Conservation (phyloP, 768 basidiomycete species). For the Bullera alba region DNA sequence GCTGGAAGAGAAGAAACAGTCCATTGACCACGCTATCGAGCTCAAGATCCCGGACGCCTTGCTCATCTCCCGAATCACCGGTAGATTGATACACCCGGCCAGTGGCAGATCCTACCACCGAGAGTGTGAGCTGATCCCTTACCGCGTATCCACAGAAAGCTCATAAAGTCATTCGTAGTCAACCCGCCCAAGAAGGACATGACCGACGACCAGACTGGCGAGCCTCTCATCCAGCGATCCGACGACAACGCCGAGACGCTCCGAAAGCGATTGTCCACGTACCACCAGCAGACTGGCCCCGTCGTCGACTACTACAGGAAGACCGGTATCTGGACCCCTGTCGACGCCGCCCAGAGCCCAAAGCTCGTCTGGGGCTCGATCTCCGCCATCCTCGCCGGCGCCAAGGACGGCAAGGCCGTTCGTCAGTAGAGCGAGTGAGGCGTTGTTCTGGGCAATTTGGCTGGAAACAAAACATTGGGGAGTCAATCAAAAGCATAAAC, state of each 20-base stretch:
- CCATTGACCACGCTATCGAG: conserved; percentile 77
- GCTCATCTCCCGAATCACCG: conserved; percentile 95
- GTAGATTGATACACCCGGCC: conserved; percentile 81
- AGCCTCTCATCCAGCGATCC: conserved; percentile 91
- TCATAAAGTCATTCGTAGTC: conserved; percentile 12
- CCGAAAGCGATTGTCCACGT: conserved; percentile 76
- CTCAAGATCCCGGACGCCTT: conserved; percentile 88
- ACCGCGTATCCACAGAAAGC: too few relatives aligned
- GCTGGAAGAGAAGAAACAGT: conserved; percentile 74
- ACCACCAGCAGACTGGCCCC: conserved; percentile 88
- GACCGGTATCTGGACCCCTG: conserved; percentile 78
- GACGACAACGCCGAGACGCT: conserved; percentile 97
- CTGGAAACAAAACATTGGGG: too few relatives aligned
- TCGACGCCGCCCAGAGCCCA: conserved; percentile 93
- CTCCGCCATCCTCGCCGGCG: conserved; percentile 25
- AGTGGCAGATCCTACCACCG: conserved; percentile 90
- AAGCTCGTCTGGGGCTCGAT: conserved; percentile 68
- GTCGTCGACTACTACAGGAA: conserved; percentile 94
- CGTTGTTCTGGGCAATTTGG: too few relatives aligned
- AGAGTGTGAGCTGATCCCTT: conserved; percentile 61
- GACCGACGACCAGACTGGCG: conserved; percentile 87
- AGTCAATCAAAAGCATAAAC: too few relatives aligned
- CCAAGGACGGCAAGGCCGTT: conserved; percentile 9
- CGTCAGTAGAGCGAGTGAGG: too few relatives aligned
- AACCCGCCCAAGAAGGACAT: conserved; percentile 97